Evolutionary conservation across 2,329 filamentous ascomycete genomes (phyloP), one percentile per base, ranked within the genome.

Genomic region (Sporothrix humicola): DNA sequence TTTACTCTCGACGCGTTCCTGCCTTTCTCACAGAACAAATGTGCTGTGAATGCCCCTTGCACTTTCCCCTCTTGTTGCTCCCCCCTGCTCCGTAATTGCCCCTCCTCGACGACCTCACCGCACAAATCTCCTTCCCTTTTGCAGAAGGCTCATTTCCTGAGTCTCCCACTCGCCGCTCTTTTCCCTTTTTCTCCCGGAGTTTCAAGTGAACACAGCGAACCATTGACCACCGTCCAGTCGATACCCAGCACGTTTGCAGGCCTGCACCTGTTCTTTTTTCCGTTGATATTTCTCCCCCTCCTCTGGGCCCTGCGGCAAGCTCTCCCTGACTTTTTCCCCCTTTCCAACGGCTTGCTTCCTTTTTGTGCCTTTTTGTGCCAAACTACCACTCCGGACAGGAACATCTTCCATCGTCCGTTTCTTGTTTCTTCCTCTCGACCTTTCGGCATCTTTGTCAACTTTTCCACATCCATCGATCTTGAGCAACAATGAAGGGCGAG

Each of bases 401-500:
- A 63, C 37, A 13, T 15, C 17, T 71, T 50, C 20, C 48, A 54
- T 63, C 58, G 26, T 48, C 50, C 31, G 37, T 20, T 44, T 23
- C 44, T 42, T 61, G 37, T 20, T 44, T 23, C 20, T 42, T 61
- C 59, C 42, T 37, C 7, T 37, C 31, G 31, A 37, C 31, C 17
- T 69, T 26, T 54, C 71, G 17, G 50, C 58, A 46, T 69, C 46
- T 59, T 58, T 46, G 12, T 17, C 61, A 13, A 50, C 26, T 63
- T 50, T 23, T 17, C 20, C 65, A n/a, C 9, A 37, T 23, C 31
- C 17, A 65, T 50, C 12, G 17, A 58, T 52, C 71, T 70, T 68
- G 52, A 77, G 77, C 77, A 81, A 87, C 76, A 79, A 88, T 88
- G 86, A 88, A 87, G 84, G 86, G 86, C 82, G 86, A 88, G 85